Evolutionary conservation across 2,329 filamentous ascomycete genomes (phyloP).

Genomic region (Ophiostoma triangulosporum): DNA sequence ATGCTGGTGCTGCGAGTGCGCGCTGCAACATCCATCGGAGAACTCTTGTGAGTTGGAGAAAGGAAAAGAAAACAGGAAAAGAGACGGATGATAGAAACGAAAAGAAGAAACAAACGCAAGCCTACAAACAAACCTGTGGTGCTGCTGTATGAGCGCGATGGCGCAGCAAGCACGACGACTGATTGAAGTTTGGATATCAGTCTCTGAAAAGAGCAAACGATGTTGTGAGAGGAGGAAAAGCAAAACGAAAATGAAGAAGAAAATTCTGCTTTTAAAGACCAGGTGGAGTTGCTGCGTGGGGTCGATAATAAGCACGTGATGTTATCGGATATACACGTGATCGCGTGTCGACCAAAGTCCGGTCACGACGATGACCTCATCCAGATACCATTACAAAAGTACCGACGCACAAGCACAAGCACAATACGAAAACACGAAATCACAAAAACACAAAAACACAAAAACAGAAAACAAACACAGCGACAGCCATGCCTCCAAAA

Average conservation of each 20-base stretch:
- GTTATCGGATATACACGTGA: neutral
- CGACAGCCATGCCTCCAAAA: conserved; percentile 29
- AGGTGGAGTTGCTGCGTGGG: neutral
- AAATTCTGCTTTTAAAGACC: neutral
- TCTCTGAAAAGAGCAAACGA: neutral
- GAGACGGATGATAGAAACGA: neutral
- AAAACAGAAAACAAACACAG: neutral
- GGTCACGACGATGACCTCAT: neutral
- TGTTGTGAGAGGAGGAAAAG: neutral
- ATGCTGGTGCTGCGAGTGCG: neutral
- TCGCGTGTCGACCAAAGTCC: neutral
- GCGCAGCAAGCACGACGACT: neutral
- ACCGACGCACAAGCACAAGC: neutral
- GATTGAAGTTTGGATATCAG: neutral
- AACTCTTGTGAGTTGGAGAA: neutral
- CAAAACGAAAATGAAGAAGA: neutral
- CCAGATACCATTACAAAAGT: too few relatives aligned
- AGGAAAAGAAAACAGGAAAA: neutral
- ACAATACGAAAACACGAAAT: neutral
- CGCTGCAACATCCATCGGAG: too few relatives aligned
- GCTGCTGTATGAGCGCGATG: neutral
- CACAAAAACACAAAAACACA: neutral
- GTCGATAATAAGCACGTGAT: neutral
- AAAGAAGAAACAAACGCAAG: neutral
- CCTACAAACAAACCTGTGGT: neutral